Evolutionary conservation across 2,329 filamentous ascomycete genomes (phyloP).

Genomic region (Penicillium vulpinum): DNA sequence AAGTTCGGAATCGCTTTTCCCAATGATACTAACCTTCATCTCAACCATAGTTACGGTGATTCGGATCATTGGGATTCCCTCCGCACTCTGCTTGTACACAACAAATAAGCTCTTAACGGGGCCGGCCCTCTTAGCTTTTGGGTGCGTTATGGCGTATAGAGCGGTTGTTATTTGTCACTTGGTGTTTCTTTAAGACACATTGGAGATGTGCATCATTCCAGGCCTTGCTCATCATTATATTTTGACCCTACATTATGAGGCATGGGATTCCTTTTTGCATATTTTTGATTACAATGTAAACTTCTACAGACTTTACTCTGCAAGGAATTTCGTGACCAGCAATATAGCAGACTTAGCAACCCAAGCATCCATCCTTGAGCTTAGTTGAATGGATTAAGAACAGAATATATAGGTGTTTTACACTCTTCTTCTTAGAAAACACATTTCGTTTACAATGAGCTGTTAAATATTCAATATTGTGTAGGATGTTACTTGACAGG

Average conservation of each 20-base stretch:
- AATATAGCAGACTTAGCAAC: not conserved
- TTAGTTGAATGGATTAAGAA: too few species aligned
- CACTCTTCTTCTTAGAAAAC: rapidly evolving
- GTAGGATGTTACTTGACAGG: not conserved
- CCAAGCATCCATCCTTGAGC: not conserved
- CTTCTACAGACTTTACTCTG: not conserved
- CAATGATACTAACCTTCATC: conserved; percentile 3
- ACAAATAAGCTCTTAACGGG: conserved; percentile 52
- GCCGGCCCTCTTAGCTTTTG: conserved; percentile 12
- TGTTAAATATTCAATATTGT: too few species aligned
- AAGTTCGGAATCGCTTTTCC: not conserved
- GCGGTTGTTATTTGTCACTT: conserved; percentile 8
- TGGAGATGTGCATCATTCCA: not conserved
- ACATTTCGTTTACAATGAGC: rapidly evolving
- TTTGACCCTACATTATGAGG: conserved; percentile 17
- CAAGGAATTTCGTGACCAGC: not conserved
- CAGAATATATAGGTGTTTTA: not conserved
- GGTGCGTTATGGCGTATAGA: conserved; percentile 22
- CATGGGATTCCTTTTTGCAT: conserved; percentile 3
- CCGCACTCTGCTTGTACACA: conserved; percentile 82
- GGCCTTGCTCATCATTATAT: conserved; percentile 2
- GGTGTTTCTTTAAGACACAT: conserved; percentile 1
- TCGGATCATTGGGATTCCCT: conserved; percentile 87
- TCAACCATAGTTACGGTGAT: conserved; percentile 63
- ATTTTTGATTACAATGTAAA: not conserved